Evolutionary conservation across 768 basidiomycete genomes (phyloP).

Genomic region (Ephemerocybe angulata): DNA sequence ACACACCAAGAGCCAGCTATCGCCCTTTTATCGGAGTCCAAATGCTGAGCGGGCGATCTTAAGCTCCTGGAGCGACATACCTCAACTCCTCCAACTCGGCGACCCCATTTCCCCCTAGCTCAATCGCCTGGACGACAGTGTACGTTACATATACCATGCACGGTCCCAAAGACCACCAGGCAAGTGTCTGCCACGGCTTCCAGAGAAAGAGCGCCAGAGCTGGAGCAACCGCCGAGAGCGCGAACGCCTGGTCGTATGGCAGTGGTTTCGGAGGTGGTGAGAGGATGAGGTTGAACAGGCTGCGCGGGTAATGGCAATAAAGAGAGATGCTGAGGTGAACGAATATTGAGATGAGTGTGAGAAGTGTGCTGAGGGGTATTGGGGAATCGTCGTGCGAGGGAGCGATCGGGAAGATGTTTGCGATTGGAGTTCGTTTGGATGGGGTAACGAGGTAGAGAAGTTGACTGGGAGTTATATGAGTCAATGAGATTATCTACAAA

Average conservation of each 20-base stretch:
- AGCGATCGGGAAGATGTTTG: slow-evolving; percentile 37
- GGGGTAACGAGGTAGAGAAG: slow-evolving; percentile 43
- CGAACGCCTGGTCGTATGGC: slow-evolving; percentile 22
- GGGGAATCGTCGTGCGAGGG: slow-evolving; percentile 21
- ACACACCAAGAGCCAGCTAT: too few species aligned
- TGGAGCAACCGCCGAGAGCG: slow-evolving; percentile 44
- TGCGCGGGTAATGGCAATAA: slow-evolving; percentile 20
- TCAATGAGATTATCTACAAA: background rate
- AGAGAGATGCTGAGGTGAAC: slow-evolving; percentile 49
- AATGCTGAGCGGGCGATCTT: too few species aligned
- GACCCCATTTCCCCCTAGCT: slow-evolving; percentile 43
- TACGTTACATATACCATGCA: slow-evolving; percentile 44
- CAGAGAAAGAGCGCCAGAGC: slow-evolving; percentile 44
- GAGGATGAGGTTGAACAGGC: background rate
- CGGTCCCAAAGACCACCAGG: slow-evolving; percentile 50
- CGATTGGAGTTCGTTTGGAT: slow-evolving; percentile 43
- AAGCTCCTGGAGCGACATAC: slow-evolving; percentile 56
- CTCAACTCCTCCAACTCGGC: slow-evolving; percentile 48
- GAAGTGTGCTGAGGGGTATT: slow-evolving; percentile 42
- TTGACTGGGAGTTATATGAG: slow-evolving; percentile 34
- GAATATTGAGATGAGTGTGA: slow-evolving; percentile 46
- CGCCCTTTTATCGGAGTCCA: too few species aligned
- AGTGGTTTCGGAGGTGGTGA: slow-evolving; percentile 25
- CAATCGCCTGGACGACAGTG: slow-evolving; percentile 41
- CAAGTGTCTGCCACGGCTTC: slow-evolving; percentile 49